A percentile compares a stretch with the other conserved stretches of the same genome.
These are phyloP conservation scores for Ramularia endophylla DNA, from an alignment of 2,329 filamentous ascomycete species.

Conservation along the genomic window DNA sequence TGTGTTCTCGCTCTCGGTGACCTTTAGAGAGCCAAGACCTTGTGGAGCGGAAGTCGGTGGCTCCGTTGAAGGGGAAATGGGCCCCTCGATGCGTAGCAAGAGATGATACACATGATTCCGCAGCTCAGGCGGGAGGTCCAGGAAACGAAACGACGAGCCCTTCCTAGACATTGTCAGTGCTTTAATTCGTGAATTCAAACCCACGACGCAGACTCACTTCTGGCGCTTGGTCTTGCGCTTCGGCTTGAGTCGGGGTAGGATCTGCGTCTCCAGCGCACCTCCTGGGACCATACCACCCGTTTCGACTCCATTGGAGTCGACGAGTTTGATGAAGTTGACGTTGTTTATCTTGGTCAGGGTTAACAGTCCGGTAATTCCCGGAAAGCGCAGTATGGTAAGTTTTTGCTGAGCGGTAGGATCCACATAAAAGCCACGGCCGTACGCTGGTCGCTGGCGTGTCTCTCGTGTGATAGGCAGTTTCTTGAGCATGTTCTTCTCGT, in stretches of 20 bases:
- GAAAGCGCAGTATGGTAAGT: slow-evolving; percentile 11
- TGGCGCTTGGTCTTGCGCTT: neutral
- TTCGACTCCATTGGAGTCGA: slow-evolving; percentile 1
- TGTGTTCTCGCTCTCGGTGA: slow-evolving; percentile 1
- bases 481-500: slow-evolving; percentile 20
- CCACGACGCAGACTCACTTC: too few species aligned
- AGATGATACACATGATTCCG: slow-evolving; percentile 24
- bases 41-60: slow-evolving; percentile 7
- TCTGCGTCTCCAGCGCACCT: slow-evolving; percentile 24
- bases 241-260: slow-evolving; percentile 19
- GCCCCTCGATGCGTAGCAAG: slow-evolving; percentile 15
- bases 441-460: neutral
- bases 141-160: slow-evolving; percentile 11
- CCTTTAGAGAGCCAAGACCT: neutral
- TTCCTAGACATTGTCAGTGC: neutral
- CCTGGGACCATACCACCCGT: slow-evolving; percentile 24
- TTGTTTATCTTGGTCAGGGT: slow-evolving; percentile 10
- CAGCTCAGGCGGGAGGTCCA: slow-evolving; percentile 24
- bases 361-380: slow-evolving; percentile 20
- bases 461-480: neutral
- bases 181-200: too few species aligned
- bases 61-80: slow-evolving; percentile 18
- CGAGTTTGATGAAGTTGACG: slow-evolving; percentile 19
- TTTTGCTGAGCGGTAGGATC: slow-evolving; percentile 13
- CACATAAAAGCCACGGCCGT: too few species aligned